These are phyloP conservation scores for Chlorella variabilis DNA, from an alignment of 163 green algal species.

Conservation along the genomic window DNA sequence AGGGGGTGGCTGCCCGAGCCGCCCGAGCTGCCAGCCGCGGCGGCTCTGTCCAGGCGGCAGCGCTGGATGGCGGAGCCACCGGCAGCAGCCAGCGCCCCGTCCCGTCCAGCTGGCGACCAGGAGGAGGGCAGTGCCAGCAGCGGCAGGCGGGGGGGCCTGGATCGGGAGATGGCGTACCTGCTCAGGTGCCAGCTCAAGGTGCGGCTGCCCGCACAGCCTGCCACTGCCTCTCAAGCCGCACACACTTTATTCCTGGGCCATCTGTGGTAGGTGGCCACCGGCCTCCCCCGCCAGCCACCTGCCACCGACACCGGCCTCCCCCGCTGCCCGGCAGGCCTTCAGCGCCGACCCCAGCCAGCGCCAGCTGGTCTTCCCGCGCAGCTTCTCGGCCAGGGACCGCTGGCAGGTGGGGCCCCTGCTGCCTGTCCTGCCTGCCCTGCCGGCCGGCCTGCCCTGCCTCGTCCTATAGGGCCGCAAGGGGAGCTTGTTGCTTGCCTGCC, in stretches of 20 bases:
- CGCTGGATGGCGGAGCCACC: slow-evolving; percentile 31
- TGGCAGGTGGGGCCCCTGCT: slow-evolving; percentile 17
- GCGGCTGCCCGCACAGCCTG: no score
- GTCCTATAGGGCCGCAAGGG: no score
- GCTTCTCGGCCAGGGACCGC: slow-evolving; percentile 36
- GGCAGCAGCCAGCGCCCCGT: background rate
- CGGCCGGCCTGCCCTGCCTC: no score
- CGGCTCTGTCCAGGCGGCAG: background rate
- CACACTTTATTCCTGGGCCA: no score
- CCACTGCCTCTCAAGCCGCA: no score
- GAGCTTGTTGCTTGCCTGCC: background rate
- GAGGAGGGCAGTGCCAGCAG: background rate
- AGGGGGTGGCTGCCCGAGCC: background rate
- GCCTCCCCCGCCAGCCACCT: no score
- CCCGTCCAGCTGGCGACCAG: background rate
- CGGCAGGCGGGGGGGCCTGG: background rate
- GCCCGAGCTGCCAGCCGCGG: background rate
- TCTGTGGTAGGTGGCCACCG: no score
- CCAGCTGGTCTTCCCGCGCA: slow-evolving; percentile 36
- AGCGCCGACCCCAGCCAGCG: slow-evolving; percentile 33
- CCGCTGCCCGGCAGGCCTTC: slow-evolving; percentile 32
- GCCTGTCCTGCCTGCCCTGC: background rate
- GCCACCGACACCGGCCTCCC: no score
- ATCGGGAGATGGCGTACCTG: slow-evolving; percentile 30
- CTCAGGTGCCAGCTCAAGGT: slow-evolving; percentile 42